These are phyloP conservation scores for Ogataea trehaloabstinens DNA, from an alignment of 805 yeast genomes.

Conservation along the genomic window DNA sequence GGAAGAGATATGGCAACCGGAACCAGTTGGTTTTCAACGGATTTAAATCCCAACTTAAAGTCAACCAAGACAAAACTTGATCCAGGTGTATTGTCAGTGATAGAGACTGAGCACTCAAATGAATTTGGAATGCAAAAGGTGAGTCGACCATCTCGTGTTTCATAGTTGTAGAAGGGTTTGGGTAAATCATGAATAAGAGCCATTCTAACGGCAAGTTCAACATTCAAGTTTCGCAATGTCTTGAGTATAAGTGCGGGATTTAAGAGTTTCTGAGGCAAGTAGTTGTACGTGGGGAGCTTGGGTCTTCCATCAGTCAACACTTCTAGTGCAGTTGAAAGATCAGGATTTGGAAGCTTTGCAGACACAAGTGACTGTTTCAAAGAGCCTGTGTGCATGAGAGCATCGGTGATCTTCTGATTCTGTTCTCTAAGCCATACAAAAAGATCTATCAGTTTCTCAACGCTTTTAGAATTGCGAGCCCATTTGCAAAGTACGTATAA, in stretches of 20 bases:
- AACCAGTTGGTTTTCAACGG: constrained; percentile 32
- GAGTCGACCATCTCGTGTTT: constrained; percentile 73
- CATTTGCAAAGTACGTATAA: constrained; percentile 86
- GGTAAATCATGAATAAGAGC: constrained; percentile 70
- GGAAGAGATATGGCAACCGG: constrained; percentile 31
- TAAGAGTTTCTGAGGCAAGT: constrained; percentile 48
- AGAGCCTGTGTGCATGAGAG: constrained; percentile 66
- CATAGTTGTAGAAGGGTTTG: constrained; percentile 56
- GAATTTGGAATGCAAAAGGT: constrained; percentile 60
- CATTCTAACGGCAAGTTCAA: constrained; percentile 69
- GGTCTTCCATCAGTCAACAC: constrained; percentile 80
- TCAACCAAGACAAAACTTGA: constrained; percentile 79
- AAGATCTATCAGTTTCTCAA: constrained; percentile 76
- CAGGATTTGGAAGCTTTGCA: constrained; percentile 92
- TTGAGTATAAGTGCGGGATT: constrained; percentile 55
- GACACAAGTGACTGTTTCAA: constrained; percentile 71
- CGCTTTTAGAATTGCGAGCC: constrained; percentile 71
- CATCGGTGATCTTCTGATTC: constrained; percentile 60
- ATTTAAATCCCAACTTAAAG: constrained; percentile 61
- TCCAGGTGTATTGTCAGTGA: constrained; percentile 52
- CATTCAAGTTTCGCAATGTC: constrained; percentile 67
- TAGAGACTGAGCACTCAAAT: constrained; percentile 76
- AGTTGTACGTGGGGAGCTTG: constrained; percentile 61
- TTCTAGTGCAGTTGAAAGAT: constrained; percentile 81
- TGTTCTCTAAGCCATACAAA: constrained; percentile 85